Evolutionary conservation across 176 grass and related monocot species (phyloP).

Genomic region (Triticum urartu): DNA sequence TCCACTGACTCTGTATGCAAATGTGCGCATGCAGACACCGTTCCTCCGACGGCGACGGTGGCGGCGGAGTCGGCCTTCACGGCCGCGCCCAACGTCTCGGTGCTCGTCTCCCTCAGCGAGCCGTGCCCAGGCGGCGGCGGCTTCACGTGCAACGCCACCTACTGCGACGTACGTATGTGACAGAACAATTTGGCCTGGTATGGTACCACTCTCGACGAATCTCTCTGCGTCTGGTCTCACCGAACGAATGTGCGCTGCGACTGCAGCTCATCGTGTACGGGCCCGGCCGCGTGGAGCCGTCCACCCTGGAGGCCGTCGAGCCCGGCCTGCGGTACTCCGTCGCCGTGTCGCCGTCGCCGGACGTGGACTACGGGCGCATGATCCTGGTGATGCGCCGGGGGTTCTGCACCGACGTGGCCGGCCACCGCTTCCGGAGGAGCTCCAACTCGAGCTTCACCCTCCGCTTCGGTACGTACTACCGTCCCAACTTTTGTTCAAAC

Average conservation of each 20-base stretch:
- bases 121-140: slow-evolving; percentile 65
- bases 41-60: slow-evolving; percentile 73
- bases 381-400: slow-evolving; percentile 68
- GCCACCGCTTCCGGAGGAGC: slow-evolving; percentile 68
- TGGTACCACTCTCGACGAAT: neutral
- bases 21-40: slow-evolving; percentile 55
- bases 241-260: neutral
- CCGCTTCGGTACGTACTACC: slow-evolving; percentile 53
- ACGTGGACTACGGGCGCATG: slow-evolving; percentile 63
- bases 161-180: slow-evolving; percentile 63
- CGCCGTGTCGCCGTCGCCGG: slow-evolving; percentile 40
- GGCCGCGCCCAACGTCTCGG: slow-evolving; percentile 50
- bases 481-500: too few species aligned
- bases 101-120: slow-evolving; percentile 71
- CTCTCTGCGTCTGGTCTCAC: neutral
- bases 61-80: slow-evolving; percentile 55
- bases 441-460: slow-evolving; percentile 74
- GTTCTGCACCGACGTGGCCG: slow-evolving; percentile 75
- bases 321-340: slow-evolving; percentile 59
- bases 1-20: neutral
- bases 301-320: slow-evolving; percentile 57
- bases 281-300: slow-evolving; percentile 56
- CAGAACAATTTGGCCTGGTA: neutral
- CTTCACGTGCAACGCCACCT: slow-evolving; percentile 58
- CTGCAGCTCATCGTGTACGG: slow-evolving; percentile 82